Base-by-base conservation (phyloP, 108 stramenopile genomes). In the Cyclotella sp. region DNA sequence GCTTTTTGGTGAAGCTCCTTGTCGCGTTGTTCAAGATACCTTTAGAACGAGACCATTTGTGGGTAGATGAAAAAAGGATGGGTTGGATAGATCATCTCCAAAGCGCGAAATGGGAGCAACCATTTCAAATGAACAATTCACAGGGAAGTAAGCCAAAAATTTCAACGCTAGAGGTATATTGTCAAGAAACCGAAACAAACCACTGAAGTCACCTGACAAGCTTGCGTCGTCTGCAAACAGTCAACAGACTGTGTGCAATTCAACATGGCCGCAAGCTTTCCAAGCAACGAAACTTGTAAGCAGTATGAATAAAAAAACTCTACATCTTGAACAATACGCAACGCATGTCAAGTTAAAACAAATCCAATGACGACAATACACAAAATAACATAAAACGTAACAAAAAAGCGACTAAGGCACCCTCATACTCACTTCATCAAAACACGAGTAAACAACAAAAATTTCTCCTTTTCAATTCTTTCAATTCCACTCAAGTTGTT, bases 361-460 rank as follows among this genome's bases (percentile, higher is more conserved):
- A 34, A 34, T 34, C 34, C 34, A 34, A n/a, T 34, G 34, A 34
- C 2, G 6, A 34, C 2, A 34, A 5, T 34, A 34, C n/a, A n/a
- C n/a, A n/a, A n/a, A 34, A 34, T 34, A 6, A 49, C 15, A 49
- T 9, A n/a, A 7, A 61, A 39, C n/a, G n/a, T 34, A 12, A 2
- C 52, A 12, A 28, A 40, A 9, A 54, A 27, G 26, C 0, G 30
- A 61, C 15, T 2, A 34, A 57, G n/a, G 24, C 21, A 57, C 11
- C 19, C 24, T 4, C 4, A n/a, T 0, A 81, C 81, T 75, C 64
- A 81, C 82, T 92, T 93, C 82, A 95, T 90, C 51, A 95, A 70
- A 24, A 93, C 92, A 22, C 88, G 77, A 0, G 94, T 95, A 65
- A 95, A 93, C 87, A 95, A 87, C 66, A 93, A 75, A 63, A 93